A percentile compares a stretch with the other conserved stretches of the same genome.
Evolutionary conservation across 2,329 filamentous ascomycete genomes (phyloP).

Genomic region (Colletotrichum tofieldiae): DNA sequence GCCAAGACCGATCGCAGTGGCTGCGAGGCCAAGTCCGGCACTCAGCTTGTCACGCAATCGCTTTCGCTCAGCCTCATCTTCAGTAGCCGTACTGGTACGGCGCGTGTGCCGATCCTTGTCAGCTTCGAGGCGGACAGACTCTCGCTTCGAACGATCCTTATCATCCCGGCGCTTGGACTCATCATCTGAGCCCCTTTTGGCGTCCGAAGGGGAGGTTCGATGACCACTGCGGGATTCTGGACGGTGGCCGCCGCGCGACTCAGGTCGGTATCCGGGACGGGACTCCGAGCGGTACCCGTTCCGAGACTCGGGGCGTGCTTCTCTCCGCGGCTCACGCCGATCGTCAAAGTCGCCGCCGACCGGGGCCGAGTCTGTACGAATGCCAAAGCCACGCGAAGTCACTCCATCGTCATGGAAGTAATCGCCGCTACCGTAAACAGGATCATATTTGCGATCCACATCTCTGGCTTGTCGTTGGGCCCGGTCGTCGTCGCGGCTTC

Average conservation of each 20-base stretch:
- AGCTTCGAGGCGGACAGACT: conserved; percentile 35
- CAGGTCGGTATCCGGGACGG: conserved; percentile 55
- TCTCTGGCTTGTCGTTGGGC: conserved; percentile 60
- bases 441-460: conserved; percentile 54
- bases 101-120: conserved; percentile 49
- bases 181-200: conserved; percentile 41
- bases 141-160: conserved; percentile 30
- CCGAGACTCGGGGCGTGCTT: conserved; percentile 47
- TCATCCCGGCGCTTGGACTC: conserved; percentile 44
- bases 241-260: conserved; percentile 55
- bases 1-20: conserved; percentile 63
- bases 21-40: conserved; percentile 64
- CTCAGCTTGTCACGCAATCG: conserved; percentile 65
- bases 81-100: conserved; percentile 49
- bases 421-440: conserved; percentile 50
- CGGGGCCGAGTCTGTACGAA: conserved; percentile 59
- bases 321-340: conserved; percentile 56
- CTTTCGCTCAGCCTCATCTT: conserved; percentile 59
- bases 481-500: conserved; percentile 64
- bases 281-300: conserved; percentile 48
- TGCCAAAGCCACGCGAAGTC: conserved; percentile 65
- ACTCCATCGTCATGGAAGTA: conserved; percentile 65
- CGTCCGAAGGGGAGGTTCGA: conserved; percentile 41
- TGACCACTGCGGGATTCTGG: conserved; percentile 54
- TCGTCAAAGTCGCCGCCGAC: conserved; percentile 58